These are phyloP conservation scores for Cytospora piceae DNA, from an alignment of 2,329 filamentous ascomycete genomes.

Conservation along the genomic window DNA sequence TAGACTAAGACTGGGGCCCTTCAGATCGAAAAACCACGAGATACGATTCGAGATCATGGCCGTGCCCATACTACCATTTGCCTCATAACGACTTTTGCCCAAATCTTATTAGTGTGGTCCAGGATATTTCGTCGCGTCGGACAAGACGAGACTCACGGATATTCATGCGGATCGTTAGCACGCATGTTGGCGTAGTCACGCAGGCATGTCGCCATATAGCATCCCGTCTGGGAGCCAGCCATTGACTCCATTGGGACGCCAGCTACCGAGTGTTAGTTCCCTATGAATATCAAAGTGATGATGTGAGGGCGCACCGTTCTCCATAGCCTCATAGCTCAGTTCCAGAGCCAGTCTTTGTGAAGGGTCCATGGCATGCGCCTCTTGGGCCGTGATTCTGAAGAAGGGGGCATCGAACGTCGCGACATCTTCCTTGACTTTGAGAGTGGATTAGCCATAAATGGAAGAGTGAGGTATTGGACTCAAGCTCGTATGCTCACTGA, in stretches of 20 bases:
- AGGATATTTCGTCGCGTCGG: too few species aligned
- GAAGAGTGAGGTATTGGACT: background rate
- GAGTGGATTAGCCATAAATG: background rate
- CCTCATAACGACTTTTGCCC: conserved; percentile 8
- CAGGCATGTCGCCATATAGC: conserved; percentile 19
- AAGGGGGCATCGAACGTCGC: conserved; percentile 7
- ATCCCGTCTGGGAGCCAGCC: conserved; percentile 13
- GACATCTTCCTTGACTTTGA: conserved; percentile 15
- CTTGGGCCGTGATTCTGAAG: conserved; percentile 7
- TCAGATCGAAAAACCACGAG: conserved; percentile 47
- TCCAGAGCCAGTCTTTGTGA: conserved; percentile 8
- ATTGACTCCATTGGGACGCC: conserved; percentile 14
- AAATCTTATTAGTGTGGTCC: background rate
- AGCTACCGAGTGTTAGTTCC: conserved; percentile 12
- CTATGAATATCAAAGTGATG: background rate
- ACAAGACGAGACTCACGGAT: conserved; percentile 1
- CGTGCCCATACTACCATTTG: conserved; percentile 32
- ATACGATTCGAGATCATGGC: conserved; percentile 46
- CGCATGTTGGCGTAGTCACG: conserved; percentile 9
- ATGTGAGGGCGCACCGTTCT: conserved; percentile 2
- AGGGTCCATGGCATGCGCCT: conserved; percentile 12
- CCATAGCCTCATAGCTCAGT: conserved; percentile 10
- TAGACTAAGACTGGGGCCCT: conserved; percentile 47
- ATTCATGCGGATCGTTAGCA: conserved; percentile 14
- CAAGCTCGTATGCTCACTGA: background rate